A percentile compares a stretch with the other conserved stretches of the same genome.
Evolutionary conservation across 805 yeast species (phyloP).

Genomic region (Kregervanrija delftensis): DNA sequence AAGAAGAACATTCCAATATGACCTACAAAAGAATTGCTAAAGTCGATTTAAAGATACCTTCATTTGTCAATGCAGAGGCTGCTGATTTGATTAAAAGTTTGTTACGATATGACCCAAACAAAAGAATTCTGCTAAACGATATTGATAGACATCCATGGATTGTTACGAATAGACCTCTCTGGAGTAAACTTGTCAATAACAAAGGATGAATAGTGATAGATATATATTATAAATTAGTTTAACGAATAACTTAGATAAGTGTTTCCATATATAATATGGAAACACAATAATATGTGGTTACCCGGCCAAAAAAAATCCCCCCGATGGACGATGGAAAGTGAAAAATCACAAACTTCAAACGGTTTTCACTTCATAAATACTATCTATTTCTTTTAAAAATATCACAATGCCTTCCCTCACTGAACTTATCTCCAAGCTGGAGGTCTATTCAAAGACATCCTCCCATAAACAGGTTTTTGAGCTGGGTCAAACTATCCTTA

Average conservation of each 20-base stretch:
- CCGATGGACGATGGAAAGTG: neutral
- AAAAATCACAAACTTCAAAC: neutral
- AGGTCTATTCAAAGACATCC: conserved; percentile 30
- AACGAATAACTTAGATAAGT: neutral
- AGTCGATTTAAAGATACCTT: conserved; percentile 72
- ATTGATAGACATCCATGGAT: conserved; percentile 85
- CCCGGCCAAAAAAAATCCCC: too few species aligned
- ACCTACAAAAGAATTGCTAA: conserved; percentile 76
- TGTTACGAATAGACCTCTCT: conserved; percentile 47
- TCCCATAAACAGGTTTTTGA: conserved; percentile 29
- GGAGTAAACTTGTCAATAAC: conserved; percentile 32
- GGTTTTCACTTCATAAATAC: neutral
- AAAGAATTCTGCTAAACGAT: conserved; percentile 54
- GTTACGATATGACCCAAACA: conserved; percentile 60
- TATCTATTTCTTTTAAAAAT: neutral
- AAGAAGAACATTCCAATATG: conserved; percentile 66
- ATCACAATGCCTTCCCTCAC: conserved; percentile 8
- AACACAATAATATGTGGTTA: too few species aligned
- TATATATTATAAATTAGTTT: too few species aligned
- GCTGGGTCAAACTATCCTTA: conserved; percentile 23
- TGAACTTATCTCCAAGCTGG: conserved; percentile 29
- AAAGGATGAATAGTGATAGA: too few species aligned
- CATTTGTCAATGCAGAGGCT: conserved; percentile 65
- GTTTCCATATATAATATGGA: too few species aligned
- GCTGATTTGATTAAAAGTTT: conserved; percentile 62